phyloP scores from a whole-genome alignment of 345 rosid species.

The Populus pruinosa region DNA sequence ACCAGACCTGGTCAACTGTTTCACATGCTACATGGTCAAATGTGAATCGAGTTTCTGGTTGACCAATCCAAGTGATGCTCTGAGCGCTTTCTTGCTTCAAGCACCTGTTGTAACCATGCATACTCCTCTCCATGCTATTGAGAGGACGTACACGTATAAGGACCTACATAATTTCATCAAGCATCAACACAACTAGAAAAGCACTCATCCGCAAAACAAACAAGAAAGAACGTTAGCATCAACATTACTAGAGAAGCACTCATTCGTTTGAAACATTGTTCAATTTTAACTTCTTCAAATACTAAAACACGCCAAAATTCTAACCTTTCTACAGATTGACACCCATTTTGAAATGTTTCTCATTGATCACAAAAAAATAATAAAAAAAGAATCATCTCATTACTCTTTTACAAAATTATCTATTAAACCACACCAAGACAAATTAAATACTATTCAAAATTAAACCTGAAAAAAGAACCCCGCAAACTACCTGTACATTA shows the following conservation, averaged over 20 bases:
- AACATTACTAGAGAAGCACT: neutral
- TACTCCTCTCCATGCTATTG: constrained; percentile 69
- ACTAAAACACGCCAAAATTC: neutral
- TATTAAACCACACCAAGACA: neutral
- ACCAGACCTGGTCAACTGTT: constrained; percentile 77
- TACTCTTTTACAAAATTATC: neutral
- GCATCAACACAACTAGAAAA: neutral
- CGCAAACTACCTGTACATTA: constrained; percentile 70
- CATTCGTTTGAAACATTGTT: neutral
- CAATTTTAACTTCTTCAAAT: neutral
- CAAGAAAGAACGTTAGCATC: neutral
- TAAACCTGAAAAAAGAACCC: neutral
- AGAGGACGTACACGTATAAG: constrained; percentile 86
- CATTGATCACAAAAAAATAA: neutral
- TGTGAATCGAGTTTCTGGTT: constrained; percentile 77
- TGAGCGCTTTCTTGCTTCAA: constrained; percentile 90
- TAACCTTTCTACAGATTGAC: neutral
- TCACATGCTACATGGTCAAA: constrained; percentile 96
- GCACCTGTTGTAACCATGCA: constrained; percentile 71
- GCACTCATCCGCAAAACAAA: neutral
- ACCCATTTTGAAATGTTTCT: neutral
- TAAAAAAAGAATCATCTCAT: neutral
- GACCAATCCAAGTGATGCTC: constrained; percentile 76
- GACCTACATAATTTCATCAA: constrained; percentile 42
- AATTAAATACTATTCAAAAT: neutral